Percentiles rank a stretch among this genome's conserved stretches.
Conservation (phyloP, 2,329 filamentous ascomycete species). For the Nigrospora osmanthi region DNA sequence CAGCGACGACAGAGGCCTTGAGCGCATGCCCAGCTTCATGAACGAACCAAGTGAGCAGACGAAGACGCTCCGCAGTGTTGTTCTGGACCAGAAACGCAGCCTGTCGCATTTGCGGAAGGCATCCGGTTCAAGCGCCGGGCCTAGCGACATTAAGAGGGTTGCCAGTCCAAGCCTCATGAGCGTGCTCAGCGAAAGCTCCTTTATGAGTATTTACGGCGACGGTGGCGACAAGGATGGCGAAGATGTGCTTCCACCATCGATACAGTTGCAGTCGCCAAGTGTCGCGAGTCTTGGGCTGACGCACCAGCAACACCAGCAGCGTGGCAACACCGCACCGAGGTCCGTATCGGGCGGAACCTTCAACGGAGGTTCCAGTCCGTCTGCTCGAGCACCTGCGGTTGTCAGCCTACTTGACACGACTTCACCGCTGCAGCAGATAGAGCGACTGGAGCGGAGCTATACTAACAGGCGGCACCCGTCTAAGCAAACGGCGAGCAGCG, state of each 20-base stretch:
- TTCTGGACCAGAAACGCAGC: slow-evolving; percentile 42
- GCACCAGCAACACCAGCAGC: too few species aligned
- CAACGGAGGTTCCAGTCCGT: slow-evolving; percentile 17
- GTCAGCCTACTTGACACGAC: slow-evolving; percentile 34
- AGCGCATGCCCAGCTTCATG: slow-evolving; percentile 57
- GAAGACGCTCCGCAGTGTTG: slow-evolving; percentile 53
- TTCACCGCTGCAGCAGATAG: slow-evolving; percentile 44
- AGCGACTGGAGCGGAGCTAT: slow-evolving; percentile 29
- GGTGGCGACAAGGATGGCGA: slow-evolving; percentile 13
- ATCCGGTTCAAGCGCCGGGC: slow-evolving; percentile 30
- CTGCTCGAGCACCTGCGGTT: slow-evolving; percentile 34
- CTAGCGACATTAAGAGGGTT: slow-evolving; percentile 27
- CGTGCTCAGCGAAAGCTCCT: slow-evolving; percentile 60
- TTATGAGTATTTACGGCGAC: slow-evolving; percentile 55
- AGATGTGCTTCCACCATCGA: too few species aligned
- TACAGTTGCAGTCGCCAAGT: too few species aligned
- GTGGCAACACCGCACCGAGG: too few species aligned
- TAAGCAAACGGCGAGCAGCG: slow-evolving; percentile 13
- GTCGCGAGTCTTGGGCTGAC: too few species aligned
- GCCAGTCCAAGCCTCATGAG: slow-evolving; percentile 51
- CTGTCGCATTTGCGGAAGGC: slow-evolving; percentile 40
- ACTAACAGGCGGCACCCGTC: slow-evolving; percentile 16
- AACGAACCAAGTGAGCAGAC: slow-evolving; percentile 52
- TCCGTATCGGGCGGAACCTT: slow-evolving; percentile 18
- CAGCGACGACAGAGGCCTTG: slow-evolving; percentile 31